Percentiles rank a stretch among this genome's conserved stretches.
Evolutionary conservation across 441 rosid genomes (phyloP).

Genomic region (Sinapis alba): DNA sequence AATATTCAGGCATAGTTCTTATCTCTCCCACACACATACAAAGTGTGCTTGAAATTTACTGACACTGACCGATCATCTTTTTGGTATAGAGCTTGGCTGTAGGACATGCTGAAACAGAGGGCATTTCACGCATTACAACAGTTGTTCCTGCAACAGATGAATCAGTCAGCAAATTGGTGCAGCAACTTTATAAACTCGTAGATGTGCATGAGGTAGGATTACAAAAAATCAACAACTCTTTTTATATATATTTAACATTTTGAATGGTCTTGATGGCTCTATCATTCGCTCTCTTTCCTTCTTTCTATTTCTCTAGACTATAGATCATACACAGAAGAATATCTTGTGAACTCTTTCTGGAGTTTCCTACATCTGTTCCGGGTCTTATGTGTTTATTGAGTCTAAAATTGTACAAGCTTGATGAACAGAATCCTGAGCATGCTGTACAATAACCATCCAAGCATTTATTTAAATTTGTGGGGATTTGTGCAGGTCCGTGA

Average conservation of each 20-base stretch:
- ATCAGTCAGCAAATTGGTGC: slow-evolving; percentile 79
- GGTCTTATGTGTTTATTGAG: not conserved
- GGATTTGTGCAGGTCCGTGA: slow-evolving; percentile 57
- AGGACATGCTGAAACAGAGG: slow-evolving; percentile 82
- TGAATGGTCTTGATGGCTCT: slow-evolving; percentile 1
- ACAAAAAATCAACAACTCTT: not conserved
- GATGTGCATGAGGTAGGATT: slow-evolving; percentile 77
- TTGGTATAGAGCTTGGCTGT: slow-evolving; percentile 82
- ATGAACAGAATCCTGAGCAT: not conserved
- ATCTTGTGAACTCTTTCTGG: not conserved
- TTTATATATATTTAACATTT: not conserved
- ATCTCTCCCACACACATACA: slow-evolving; percentile 28
- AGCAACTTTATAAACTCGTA: slow-evolving; percentile 80
- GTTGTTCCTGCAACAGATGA: slow-evolving; percentile 91
- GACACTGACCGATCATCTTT: slow-evolving; percentile 25
- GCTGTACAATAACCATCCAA: not conserved
- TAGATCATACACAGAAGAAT: slow-evolving; percentile 1
- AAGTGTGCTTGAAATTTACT: not conserved
- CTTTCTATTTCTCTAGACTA: not conserved
- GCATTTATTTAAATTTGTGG: not conserved
- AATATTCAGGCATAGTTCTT: slow-evolving; percentile 69
- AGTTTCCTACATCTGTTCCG: not conserved
- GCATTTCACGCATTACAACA: slow-evolving; percentile 84
- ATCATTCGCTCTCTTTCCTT: not conserved
- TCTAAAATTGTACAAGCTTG: slow-evolving; percentile 20